Evolutionary conservation across 106 monocot species (phyloP).

Genomic region (Platanthera guangdongensis): DNA sequence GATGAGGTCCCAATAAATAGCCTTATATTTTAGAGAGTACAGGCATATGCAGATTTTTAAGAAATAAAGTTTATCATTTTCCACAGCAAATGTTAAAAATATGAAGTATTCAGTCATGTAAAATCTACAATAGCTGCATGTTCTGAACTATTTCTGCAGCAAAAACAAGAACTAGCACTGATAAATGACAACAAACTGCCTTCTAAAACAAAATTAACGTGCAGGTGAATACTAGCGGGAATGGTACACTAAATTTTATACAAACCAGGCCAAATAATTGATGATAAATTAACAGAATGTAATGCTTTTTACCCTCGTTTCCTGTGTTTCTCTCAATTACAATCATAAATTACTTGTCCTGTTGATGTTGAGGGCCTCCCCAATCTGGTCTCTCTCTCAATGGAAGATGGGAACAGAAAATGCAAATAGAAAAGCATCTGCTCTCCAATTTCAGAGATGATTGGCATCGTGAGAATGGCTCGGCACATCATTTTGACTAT

Average conservation of each 20-base stretch:
- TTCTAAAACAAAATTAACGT: too few species aligned
- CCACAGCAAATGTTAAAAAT: too few species aligned
- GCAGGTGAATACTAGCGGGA: neutral
- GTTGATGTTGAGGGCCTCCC: neutral
- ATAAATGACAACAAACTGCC: too few species aligned
- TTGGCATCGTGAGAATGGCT: conserved; percentile 24
- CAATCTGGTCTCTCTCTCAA: neutral
- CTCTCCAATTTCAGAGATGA: neutral
- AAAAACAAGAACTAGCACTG: too few species aligned
- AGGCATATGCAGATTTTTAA: too few species aligned
- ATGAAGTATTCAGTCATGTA: too few species aligned
- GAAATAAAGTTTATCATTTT: too few species aligned
- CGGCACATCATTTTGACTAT: conserved; percentile 39
- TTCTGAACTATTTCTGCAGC: too few species aligned
- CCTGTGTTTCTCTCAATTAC: neutral
- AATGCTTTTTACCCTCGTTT: neutral
- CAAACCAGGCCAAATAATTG: neutral
- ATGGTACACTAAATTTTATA: neutral
- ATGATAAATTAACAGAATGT: neutral
- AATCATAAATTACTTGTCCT: neutral
- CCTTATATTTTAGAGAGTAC: too few species aligned
- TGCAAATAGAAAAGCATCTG: neutral
- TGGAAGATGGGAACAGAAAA: neutral
- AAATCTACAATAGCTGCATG: too few species aligned
- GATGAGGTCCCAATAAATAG: too few species aligned